Percentiles rank a stretch among this genome's conserved stretches.
phyloP scores from a whole-genome alignment of 2,329 filamentous ascomycete genomes.

The Lasiodiplodia sp. region DNA sequence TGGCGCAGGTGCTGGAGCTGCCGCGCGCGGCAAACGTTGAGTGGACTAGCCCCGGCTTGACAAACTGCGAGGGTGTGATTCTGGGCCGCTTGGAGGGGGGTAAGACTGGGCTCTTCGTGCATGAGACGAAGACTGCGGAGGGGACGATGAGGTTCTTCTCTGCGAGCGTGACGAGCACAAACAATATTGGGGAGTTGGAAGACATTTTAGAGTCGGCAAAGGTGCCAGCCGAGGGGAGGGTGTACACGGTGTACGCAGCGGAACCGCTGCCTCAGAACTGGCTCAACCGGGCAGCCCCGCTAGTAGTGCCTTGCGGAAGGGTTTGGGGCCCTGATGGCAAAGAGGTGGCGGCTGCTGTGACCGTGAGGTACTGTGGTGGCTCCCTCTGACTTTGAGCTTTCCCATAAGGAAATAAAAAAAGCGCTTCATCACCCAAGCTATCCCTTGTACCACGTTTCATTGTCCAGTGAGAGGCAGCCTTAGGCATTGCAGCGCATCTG shows the following conservation, averaged over 20 bases:
- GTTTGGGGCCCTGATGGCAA: conserved; percentile 30
- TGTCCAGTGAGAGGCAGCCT: not conserved
- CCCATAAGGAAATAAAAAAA: not conserved
- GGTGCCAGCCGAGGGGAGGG: not conserved
- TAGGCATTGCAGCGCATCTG: not conserved
- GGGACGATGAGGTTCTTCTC: not conserved
- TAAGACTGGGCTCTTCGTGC: conserved; percentile 31
- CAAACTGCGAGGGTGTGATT: conserved; percentile 29
- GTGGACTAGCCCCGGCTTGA: conserved; percentile 77
- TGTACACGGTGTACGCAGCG: conserved; percentile 12
- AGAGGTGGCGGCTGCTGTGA: conserved; percentile 28
- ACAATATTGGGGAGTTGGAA: conserved; percentile 14
- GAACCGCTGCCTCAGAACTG: conserved; percentile 3
- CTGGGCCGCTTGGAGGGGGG: conserved; percentile 37
- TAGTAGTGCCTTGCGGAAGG: conserved; percentile 30
- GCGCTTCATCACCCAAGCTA: not conserved
- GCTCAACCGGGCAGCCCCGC: conserved; percentile 7
- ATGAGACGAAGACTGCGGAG: conserved; percentile 29
- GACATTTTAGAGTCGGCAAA: conserved; percentile 5
- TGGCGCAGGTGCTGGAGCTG: conserved; percentile 77
- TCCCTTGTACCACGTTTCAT: not conserved
- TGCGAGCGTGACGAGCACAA: not conserved
- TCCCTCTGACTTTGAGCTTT: not conserved
- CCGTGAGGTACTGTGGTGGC: not conserved
- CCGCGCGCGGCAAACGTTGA: conserved; percentile 79